Base-by-base conservation (phyloP, 2,329 filamentous ascomycete genomes). In the Pleurostoma richardsiae region DNA sequence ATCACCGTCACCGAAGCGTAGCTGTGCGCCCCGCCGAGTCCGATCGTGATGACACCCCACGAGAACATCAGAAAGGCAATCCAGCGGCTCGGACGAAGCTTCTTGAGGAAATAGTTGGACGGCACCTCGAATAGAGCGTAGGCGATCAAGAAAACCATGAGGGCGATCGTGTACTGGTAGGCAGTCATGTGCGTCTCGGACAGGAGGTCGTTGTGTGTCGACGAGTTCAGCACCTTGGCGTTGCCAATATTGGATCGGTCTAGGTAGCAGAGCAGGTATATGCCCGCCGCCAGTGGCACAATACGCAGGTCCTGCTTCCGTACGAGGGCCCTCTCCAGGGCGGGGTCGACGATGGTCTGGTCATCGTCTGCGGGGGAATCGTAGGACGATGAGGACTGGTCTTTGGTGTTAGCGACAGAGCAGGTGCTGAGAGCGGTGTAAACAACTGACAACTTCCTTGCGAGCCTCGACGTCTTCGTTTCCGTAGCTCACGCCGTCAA, bases 21-120 rank as follows among this genome's bases (percentile, higher is more conserved):
- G 56, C 66, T 82, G 41, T 82, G 75, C 3, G 79, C 76, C 4
- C 85, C 71, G 0, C 84, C 86, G 1, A 84, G 82, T 45, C 80
- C 73, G 7, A 84, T 80, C n/a, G 84, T 83, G 44, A 86, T 73
- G 43, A 79, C 72, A 3, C 82, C 83, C 83, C 84, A 88, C 26
- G 72, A 66, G 27, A 79, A 70, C 60, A 85, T 83, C 52, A 88
- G 80, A 53, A 83, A 76, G 0, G 81, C 74, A 47, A 86, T 62
- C 74, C 83, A 85, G 42, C 78, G 67, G 29, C 77, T 79, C 1
- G 82, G 80, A 4, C 73, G 73, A 46, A 82, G 66, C 57, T 77
- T 79, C 63, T 83, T 83, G 45, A 85, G 68, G 10, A 83, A 66
- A 45, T 42, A 71, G 54, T 85, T 85, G 36, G 77, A 82, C 1